phyloP scores from a whole-genome alignment of 345 rosid species.

The Fremontodendron californicum region DNA sequence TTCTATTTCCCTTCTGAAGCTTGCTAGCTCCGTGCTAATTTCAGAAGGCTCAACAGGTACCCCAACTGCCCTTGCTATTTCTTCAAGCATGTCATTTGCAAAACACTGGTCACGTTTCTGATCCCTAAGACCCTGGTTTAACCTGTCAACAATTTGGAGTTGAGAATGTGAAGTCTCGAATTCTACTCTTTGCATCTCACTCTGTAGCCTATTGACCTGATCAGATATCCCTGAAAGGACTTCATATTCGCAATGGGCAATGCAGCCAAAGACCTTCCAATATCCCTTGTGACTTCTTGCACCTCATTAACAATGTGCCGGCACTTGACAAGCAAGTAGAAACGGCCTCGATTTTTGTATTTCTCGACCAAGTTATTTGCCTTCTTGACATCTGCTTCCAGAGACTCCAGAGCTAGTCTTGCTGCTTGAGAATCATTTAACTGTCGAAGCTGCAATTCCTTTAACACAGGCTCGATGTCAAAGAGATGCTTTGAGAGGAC shows the following conservation, averaged over 20 bases:
- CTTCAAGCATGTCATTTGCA: slow-evolving; percentile 61
- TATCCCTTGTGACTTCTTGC: slow-evolving; percentile 58
- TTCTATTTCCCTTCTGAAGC: slow-evolving; percentile 58
- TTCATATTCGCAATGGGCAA: slow-evolving; percentile 50
- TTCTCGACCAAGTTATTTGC: slow-evolving; percentile 58
- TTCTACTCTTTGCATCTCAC: slow-evolving; percentile 69
- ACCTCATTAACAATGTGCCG: slow-evolving; percentile 55
- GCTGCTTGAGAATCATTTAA: slow-evolving; percentile 57
- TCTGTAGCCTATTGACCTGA: slow-evolving; percentile 54
- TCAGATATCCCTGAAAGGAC: slow-evolving; percentile 52
- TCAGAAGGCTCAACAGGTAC: slow-evolving; percentile 64
- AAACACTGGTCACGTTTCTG: slow-evolving; percentile 63
- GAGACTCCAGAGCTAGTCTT: slow-evolving; percentile 47
- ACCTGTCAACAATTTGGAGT: slow-evolving; percentile 49
- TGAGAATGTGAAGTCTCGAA: slow-evolving; percentile 53
- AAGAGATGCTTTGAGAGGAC: slow-evolving; percentile 59
- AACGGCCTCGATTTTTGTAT: slow-evolving; percentile 50
- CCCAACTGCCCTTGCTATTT: slow-evolving; percentile 66
- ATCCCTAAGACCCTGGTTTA: slow-evolving; percentile 50
- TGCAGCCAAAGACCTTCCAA: slow-evolving; percentile 58
- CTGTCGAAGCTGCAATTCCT: slow-evolving; percentile 50
- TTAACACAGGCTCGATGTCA: slow-evolving; percentile 61
- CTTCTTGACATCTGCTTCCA: slow-evolving; percentile 58
- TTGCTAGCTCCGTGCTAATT: slow-evolving; percentile 59
- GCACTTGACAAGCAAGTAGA: slow-evolving; percentile 57